These are phyloP conservation scores for Chlorella ohadii DNA, from an alignment of 139 green algal species.

Conservation along the genomic window DNA sequence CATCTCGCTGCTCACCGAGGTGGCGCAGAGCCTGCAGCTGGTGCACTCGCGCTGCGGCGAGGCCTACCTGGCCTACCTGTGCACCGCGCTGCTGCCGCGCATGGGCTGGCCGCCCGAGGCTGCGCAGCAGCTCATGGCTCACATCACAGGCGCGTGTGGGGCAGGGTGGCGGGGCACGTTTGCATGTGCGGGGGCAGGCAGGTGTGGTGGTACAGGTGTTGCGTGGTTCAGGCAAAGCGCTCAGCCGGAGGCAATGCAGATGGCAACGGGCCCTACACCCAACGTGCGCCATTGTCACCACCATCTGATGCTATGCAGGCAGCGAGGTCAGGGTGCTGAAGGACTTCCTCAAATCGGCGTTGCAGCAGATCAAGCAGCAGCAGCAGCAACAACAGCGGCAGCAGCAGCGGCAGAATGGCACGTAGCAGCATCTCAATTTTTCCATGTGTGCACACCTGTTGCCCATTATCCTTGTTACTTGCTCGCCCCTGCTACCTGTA, in stretches of 20 bases:
- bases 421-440: too few species aligned
- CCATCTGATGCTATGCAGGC: not conserved
- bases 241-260: too few species aligned
- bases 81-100: slow-evolving; percentile 50
- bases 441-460: too few species aligned
- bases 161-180: slow-evolving; percentile 5
- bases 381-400: slow-evolving; percentile 1
- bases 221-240: too few species aligned
- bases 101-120: slow-evolving; percentile 48
- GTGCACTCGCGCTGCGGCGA: slow-evolving; percentile 58
- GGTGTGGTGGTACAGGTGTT: too few species aligned
- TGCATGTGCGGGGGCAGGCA: not conserved
- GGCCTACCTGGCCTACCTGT: slow-evolving; percentile 62
- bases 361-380: slow-evolving; percentile 43
- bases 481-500: too few species aligned
- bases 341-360: slow-evolving; percentile 55
- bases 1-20: slow-evolving; percentile 70
- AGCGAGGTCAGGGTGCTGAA: slow-evolving; percentile 63
- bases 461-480: too few species aligned
- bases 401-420: not conserved
- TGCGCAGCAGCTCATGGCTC: slow-evolving; percentile 63
- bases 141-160: slow-evolving; percentile 43
- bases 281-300: too few species aligned
- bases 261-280: too few species aligned
- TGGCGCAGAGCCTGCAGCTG: slow-evolving; percentile 64